Percentiles rank a stretch among this genome's conserved stretches.
Evolutionary conservation across 306 rosid genomes (phyloP).

Genomic region (Trifolium pratense): DNA sequence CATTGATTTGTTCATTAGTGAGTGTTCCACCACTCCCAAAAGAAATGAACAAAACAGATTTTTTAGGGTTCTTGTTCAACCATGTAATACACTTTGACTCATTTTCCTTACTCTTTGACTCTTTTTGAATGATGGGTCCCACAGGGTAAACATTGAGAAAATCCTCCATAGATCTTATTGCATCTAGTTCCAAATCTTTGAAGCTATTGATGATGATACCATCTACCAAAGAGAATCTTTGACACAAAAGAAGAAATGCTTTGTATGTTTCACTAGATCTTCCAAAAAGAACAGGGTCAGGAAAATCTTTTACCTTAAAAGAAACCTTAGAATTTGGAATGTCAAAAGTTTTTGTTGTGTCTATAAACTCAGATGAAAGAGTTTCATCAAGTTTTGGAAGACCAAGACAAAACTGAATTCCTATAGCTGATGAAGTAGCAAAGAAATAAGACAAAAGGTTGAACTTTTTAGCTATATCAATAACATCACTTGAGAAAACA

Average conservation of each 20-base stretch:
- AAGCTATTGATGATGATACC: neutral
- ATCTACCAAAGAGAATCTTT: neutral
- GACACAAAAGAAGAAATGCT: neutral
- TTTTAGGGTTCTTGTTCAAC: neutral
- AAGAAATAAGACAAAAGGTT: neutral
- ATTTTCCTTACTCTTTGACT: neutral
- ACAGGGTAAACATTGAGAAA: neutral
- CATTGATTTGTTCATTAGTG: neutral
- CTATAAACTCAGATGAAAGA: neutral
- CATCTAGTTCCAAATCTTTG: neutral
- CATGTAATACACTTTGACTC: neutral
- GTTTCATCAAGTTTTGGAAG: neutral
- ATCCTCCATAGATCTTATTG: neutral
- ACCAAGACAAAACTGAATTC: neutral
- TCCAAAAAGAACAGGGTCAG: neutral
- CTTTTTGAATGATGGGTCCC: constrained; percentile 25
- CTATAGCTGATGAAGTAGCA: neutral
- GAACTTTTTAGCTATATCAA: neutral
- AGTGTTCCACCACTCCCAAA: constrained; percentile 42
- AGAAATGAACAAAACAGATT: neutral
- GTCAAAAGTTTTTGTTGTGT: neutral
- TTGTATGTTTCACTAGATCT: constrained; percentile 9
- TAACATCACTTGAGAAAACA: neutral
- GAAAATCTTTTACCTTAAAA: neutral
- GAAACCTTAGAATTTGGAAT: neutral